These are phyloP conservation scores for Diaporthe vaccinii DNA, from an alignment of 2,329 filamentous ascomycete genomes.

Conservation along the genomic window DNA sequence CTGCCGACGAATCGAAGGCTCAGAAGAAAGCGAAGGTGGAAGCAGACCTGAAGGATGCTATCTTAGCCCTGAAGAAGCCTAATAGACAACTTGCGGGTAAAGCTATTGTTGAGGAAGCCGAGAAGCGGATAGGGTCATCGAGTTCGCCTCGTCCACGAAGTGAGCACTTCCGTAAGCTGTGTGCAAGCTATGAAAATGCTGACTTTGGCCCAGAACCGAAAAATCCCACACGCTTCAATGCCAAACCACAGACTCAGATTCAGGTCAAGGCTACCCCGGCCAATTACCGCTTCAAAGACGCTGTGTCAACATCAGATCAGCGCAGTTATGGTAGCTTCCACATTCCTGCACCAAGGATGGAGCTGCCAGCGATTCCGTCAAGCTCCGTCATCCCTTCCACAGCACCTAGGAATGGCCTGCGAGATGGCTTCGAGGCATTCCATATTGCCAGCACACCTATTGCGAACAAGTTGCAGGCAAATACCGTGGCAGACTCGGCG, in stretches of 20 bases:
- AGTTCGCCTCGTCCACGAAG: constrained; percentile 63
- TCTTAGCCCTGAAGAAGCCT: constrained; percentile 79
- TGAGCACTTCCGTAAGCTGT: constrained; percentile 51
- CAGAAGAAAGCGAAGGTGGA: constrained; percentile 77
- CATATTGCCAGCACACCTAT: constrained; percentile 43
- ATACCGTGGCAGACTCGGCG: constrained; percentile 43
- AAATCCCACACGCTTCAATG: constrained; percentile 60
- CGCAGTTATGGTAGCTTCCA: constrained; percentile 46
- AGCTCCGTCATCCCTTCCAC: constrained; percentile 47
- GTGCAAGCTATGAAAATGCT: not conserved
- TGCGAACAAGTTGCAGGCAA: constrained; percentile 44
- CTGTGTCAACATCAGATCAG: constrained; percentile 53
- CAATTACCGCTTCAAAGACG: constrained; percentile 67
- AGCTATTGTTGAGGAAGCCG: constrained; percentile 75
- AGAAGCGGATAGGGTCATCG: constrained; percentile 66
- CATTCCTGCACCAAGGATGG: constrained; percentile 21
- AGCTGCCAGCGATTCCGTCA: constrained; percentile 40
- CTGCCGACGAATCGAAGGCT: constrained; percentile 68
- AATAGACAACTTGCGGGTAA: constrained; percentile 79
- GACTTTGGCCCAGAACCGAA: constrained; percentile 59
- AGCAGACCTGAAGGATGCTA: constrained; percentile 80
- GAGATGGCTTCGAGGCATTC: constrained; percentile 39
- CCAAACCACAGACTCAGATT: constrained; percentile 48
- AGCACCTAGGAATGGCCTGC: constrained; percentile 39
- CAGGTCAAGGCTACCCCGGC: constrained; percentile 71